Evolutionary conservation across 306 rosid species (phyloP).

Genomic region (Lithocarpus polystachyus): DNA sequence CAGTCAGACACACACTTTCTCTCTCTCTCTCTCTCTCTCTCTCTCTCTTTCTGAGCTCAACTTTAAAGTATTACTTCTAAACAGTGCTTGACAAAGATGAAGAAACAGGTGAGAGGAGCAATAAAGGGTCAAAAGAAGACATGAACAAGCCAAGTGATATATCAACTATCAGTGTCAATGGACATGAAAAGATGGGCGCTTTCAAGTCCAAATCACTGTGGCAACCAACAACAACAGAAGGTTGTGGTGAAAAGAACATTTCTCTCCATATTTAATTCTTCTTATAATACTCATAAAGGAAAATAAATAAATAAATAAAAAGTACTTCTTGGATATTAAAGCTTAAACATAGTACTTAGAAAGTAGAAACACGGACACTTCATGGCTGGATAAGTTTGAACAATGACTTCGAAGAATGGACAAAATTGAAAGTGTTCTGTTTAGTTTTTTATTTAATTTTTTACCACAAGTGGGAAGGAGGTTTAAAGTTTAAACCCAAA

Average conservation of each 20-base stretch:
- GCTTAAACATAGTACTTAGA: constrained; percentile 6
- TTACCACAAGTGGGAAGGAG: no score
- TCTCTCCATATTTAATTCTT: background rate
- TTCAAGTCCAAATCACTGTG: constrained; percentile 97
- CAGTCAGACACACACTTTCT: background rate
- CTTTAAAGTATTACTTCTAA: constrained; percentile 22
- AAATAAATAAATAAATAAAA: background rate
- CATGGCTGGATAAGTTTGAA: constrained; percentile 40
- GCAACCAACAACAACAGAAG: constrained; percentile 82
- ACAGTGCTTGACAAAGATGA: constrained; percentile 53
- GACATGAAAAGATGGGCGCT: constrained; percentile 99
- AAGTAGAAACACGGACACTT: constrained; percentile 6
- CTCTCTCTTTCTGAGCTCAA: background rate
- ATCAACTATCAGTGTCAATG: constrained; percentile 96
- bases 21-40: background rate
- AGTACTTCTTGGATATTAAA: constrained; percentile 6
- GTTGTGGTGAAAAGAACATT: constrained; percentile 60
- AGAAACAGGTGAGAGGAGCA: constrained; percentile 25
- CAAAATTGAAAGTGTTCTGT: no score
- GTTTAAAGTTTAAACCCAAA: no score
- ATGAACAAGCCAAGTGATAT: constrained; percentile 73
- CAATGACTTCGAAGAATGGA: constrained; percentile 4
- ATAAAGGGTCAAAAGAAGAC: constrained; percentile 66
- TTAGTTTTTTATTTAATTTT: no score
- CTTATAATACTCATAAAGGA: background rate